These are phyloP conservation scores for Escallonia rubra DNA, from an alignment of 129 eudicot species.

Conservation along the genomic window DNA sequence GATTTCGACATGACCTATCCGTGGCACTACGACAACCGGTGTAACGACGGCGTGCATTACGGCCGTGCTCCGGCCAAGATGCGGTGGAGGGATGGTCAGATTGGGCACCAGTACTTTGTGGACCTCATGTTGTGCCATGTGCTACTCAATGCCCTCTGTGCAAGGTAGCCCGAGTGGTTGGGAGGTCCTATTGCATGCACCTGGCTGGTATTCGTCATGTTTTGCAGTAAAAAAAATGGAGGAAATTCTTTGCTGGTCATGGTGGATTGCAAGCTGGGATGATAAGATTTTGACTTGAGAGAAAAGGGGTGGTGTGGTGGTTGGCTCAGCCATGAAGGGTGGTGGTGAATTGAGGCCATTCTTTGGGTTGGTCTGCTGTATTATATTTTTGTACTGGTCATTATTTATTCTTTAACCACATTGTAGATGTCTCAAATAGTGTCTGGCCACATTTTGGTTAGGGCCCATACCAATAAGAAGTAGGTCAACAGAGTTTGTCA, in stretches of 20 bases:
- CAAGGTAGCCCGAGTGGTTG: constrained; percentile 7
- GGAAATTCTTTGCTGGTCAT: constrained; percentile 2
- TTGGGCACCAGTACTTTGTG: constrained; percentile 94
- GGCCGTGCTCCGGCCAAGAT: constrained; percentile 84
- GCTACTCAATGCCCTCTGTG: constrained; percentile 65
- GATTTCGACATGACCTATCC: constrained; percentile 88
- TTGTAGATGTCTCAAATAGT: too few species aligned
- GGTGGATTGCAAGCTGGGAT: constrained; percentile 7
- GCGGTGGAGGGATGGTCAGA: constrained; percentile 87
- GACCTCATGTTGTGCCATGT: constrained; percentile 93
- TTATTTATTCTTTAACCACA: too few species aligned
- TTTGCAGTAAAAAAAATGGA: neutral
- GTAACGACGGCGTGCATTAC: constrained; percentile 91
- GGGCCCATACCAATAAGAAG: too few species aligned
- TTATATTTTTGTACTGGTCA: too few species aligned
- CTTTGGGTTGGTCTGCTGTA: too few species aligned
- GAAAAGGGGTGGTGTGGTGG: neutral
- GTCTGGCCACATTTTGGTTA: too few species aligned
- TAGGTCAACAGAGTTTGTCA: too few species aligned
- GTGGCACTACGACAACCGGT: constrained; percentile 91
- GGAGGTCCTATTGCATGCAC: neutral
- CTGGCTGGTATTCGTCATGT: neutral
- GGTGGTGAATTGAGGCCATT: neutral
- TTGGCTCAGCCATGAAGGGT: neutral
- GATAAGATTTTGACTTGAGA: constrained; percentile 1